These are phyloP conservation scores for Pythium volutum DNA, from an alignment of 352 stramenopile species.

Conservation along the genomic window DNA sequence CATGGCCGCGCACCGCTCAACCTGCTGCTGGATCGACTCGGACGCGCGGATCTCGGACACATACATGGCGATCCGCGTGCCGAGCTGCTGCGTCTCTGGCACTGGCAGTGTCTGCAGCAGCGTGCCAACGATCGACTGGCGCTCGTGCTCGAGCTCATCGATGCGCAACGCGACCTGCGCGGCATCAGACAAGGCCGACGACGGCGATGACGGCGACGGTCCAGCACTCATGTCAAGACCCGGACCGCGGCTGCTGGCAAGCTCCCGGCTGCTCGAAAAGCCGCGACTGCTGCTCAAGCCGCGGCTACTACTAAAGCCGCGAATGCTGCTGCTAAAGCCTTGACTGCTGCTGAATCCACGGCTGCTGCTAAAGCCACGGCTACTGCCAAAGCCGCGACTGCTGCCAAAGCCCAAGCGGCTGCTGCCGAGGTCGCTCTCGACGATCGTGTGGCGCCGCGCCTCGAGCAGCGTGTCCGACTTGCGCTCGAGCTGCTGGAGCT, in stretches of 20 bases:
- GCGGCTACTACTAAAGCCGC: neutral
- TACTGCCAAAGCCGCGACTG: no score
- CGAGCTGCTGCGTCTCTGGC: conserved; percentile 59
- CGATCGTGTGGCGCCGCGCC: conserved; percentile 37
- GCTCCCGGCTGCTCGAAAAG: no score
- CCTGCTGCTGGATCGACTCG: conserved; percentile 67
- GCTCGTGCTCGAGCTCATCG: conserved; percentile 51
- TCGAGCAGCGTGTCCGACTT: conserved; percentile 48
- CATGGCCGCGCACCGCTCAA: conserved; percentile 46
- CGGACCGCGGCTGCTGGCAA: neutral
- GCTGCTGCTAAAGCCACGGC: no score
- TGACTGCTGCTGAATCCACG: no score
- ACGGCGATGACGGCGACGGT: neutral
- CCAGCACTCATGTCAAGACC: no score
- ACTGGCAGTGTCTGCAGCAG: conserved; percentile 43
- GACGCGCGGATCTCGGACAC: conserved; percentile 64
- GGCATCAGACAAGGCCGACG: conserved; percentile 1
- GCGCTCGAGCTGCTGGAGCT: conserved; percentile 56
- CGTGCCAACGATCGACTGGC: conserved; percentile 46
- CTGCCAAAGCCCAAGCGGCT: no score
- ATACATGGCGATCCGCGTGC: conserved; percentile 76
- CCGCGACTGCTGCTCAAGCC: no score
- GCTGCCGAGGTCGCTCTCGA: conserved; percentile 15
- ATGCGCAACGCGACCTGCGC: conserved; percentile 35
- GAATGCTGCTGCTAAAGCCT: no score